phyloP scores from a whole-genome alignment of 352 stramenopile genomes.

The Bremia lactucae region DNA sequence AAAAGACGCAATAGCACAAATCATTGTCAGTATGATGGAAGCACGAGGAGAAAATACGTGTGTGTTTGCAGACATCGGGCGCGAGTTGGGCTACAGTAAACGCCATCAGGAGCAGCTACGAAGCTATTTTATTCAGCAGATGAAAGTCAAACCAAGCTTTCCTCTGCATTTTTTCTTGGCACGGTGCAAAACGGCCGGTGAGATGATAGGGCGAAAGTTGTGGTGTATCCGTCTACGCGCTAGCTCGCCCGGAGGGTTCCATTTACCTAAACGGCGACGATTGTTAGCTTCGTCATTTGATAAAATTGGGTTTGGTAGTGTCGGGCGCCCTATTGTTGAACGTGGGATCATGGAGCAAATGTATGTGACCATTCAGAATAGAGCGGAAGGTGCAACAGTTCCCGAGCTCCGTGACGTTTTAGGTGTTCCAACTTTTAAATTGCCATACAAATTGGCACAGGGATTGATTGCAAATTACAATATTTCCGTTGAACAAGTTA shows the following conservation, averaged over 20 bases:
- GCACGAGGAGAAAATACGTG: constrained; percentile 53
- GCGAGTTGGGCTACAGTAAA: constrained; percentile 69
- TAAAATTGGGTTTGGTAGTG: constrained; percentile 12
- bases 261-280: constrained; percentile 2
- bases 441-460: constrained; percentile 73
- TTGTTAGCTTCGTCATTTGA: constrained; percentile 11
- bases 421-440: constrained; percentile 73
- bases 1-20: constrained; percentile 43
- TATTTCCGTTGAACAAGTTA: constrained; percentile 63
- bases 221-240: constrained; percentile 62
- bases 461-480: constrained; percentile 75
- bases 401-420: constrained; percentile 69
- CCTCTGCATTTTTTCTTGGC: constrained; percentile 76
- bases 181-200: constrained; percentile 48
- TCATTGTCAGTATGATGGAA: constrained; percentile 58
- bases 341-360: constrained; percentile 77
- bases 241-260: constrained; percentile 1
- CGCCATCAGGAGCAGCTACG: constrained; percentile 70
- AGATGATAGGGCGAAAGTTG: constrained; percentile 58
- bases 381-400: constrained; percentile 50
- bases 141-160: constrained; percentile 40
- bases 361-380: constrained; percentile 44
- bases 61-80: constrained; percentile 78
- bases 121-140: constrained; percentile 77
- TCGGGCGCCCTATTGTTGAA: constrained; percentile 41